Base-by-base conservation (phyloP, 2,329 filamentous ascomycete species). In the Scortechinia acanthostroma region DNA sequence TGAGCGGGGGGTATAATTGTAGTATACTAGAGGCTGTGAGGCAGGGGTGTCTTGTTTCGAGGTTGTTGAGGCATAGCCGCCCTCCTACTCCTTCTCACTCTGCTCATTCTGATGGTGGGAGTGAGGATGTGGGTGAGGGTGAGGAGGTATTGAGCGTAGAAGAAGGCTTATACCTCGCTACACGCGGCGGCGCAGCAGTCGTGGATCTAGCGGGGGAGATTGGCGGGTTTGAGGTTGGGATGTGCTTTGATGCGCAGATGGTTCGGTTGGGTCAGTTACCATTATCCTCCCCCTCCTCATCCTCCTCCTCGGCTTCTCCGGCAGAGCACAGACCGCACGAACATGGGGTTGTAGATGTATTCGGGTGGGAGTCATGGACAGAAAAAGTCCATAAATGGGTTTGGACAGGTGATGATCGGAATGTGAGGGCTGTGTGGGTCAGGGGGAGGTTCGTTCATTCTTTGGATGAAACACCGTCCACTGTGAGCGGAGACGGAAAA, bases 281-380 rank as follows among this genome's bases (percentile, higher is more conserved):
- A n/a, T n/a, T n/a, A 22, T 13, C n/a, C n/a, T n/a, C n/a, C n/a
- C n/a, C n/a, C n/a, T n/a, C n/a, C n/a, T n/a, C n/a, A n/a, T n/a
- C n/a, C n/a, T n/a, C n/a, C n/a, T n/a, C n/a, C n/a, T n/a, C n/a
- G n/a, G n/a, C n/a, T n/a, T n/a, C n/a, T n/a, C n/a, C n/a, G n/a
- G n/a, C n/a, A n/a, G n/a, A n/a, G n/a, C n/a, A n/a, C n/a, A n/a
- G n/a, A n/a, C n/a, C n/a, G n/a, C n/a, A n/a, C n/a, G n/a, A n/a
- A n/a, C n/a, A n/a, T n/a, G n/a, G n/a, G n/a, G n/a, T n/a, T 42
- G 25, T 45, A 13, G 43, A 45, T 42, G 43, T 42, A 25, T 42
- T 45, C 40, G 43, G 25, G 6, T 13, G 13, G 23, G 25, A 43
- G 16, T 16, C 28, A 5, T 45, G 43, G 43, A 13, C 6, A 16